Conservation (phyloP, 2,329 filamentous ascomycete species). For the Talaromyces verruculosus region DNA sequence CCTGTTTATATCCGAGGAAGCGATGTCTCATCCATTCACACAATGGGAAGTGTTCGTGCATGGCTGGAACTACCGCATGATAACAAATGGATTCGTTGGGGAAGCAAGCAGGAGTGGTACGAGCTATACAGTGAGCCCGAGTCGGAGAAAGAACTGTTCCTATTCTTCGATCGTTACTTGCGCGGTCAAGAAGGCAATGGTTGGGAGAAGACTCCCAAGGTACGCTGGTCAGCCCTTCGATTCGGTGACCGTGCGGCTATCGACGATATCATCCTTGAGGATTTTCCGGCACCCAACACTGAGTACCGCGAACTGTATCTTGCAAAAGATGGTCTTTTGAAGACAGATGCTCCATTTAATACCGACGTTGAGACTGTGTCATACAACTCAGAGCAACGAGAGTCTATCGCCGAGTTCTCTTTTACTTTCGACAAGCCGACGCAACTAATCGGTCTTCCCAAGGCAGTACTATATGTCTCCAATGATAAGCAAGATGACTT, state of each 20-base stretch:
- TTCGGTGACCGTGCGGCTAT: slow-evolving; percentile 33
- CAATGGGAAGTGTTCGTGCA: slow-evolving; percentile 39
- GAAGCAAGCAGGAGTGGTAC: slow-evolving; percentile 48
- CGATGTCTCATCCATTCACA: slow-evolving; percentile 37
- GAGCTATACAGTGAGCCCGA: slow-evolving; percentile 43
- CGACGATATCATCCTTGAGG: slow-evolving; percentile 35
- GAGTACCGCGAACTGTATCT: slow-evolving; percentile 38
- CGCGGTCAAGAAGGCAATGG: slow-evolving; percentile 44
- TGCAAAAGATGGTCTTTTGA: slow-evolving; percentile 21
- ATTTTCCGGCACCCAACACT: slow-evolving; percentile 39
- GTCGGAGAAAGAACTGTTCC: slow-evolving; percentile 39
- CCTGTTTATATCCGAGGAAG: slow-evolving; percentile 40
- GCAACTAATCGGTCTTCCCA: slow-evolving; percentile 49
- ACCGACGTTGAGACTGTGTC: slow-evolving; percentile 24
- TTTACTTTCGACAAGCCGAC: slow-evolving; percentile 43
- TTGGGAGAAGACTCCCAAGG: slow-evolving; percentile 50
- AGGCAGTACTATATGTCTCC: slow-evolving; percentile 50
- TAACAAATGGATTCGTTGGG: slow-evolving; percentile 49
- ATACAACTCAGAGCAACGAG: slow-evolving; percentile 35
- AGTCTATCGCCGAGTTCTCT: slow-evolving; percentile 35
- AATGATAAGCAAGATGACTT: slow-evolving; percentile 47
- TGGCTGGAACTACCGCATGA: slow-evolving; percentile 40
- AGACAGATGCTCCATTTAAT: not conserved
- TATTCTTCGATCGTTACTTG: slow-evolving; percentile 51
- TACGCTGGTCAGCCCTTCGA: slow-evolving; percentile 45